Conservation (phyloP, 129 eudicot species). For the Flaveria brownii region DNA sequence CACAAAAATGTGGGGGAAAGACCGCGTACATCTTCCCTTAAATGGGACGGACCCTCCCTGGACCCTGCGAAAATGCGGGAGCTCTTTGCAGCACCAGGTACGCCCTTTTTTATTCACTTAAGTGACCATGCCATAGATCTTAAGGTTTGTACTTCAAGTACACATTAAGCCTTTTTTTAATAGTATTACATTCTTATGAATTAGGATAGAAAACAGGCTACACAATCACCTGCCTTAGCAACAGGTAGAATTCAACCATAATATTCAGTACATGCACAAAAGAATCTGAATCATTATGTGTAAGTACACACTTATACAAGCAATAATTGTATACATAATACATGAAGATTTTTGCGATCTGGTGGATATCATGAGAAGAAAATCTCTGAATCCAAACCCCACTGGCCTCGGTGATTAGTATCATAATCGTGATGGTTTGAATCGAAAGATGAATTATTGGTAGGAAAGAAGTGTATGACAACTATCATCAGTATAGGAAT, state of each 20-base stretch:
- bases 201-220: not conserved
- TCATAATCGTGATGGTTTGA: not conserved
- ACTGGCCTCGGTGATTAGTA: not conserved
- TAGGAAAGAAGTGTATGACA: conserved; percentile 29
- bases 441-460: not conserved
- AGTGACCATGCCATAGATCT: not conserved
- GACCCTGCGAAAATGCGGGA: too few species aligned
- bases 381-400: not conserved
- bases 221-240: not conserved
- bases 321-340: not conserved
- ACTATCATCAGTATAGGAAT: conserved; percentile 32
- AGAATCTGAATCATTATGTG: not conserved
- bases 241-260: not conserved
- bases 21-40: too few species aligned
- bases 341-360: not conserved
- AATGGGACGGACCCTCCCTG: too few species aligned
- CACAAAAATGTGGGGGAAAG: too few species aligned
- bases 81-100: too few species aligned
- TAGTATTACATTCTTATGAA: not conserved
- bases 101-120: too few species aligned
- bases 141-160: not conserved
- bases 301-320: not conserved
- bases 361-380: not conserved
- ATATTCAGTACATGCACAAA: conserved; percentile 4
- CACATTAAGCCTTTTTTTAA: not conserved